Evolutionary conservation across 306 rosid genomes (phyloP), one percentile per base, ranked within the genome.

Genomic region (Dalbergia cultrata): DNA sequence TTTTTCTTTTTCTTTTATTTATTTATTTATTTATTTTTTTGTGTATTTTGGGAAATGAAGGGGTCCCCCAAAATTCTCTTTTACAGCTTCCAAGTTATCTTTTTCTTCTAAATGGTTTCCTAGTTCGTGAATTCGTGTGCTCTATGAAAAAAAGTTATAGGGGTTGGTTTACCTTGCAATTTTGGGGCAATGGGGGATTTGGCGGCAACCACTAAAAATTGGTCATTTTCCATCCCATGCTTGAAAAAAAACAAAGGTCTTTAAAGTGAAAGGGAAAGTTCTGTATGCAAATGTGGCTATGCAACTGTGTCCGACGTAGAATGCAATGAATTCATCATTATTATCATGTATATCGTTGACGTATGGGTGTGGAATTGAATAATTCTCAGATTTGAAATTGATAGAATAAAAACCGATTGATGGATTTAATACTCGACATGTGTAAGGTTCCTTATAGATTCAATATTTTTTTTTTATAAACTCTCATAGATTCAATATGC

Each of bases 231-330:
- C 45, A 76, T 76, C 37, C 47, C 6, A 18, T 73, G 21, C 54
- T 33, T 19, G 1, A 16, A 61, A 63, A 49, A n/a, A 66, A 17
- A 35, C 16, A 47, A 13, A 26, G 8, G 13, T 77, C 58, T 39
- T 67, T 67, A 67, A 54, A 57, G 58, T 26, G 67, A 77, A 50
- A 64, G 72, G 4, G 72, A 76, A 64, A 76, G 22, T 3, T 64
- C 21, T 47, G 11, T 64, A 13, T 47, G 39, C 22, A 75, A 47
- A 75, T 75, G 10, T 61, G 6, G 37, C 11, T 22, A 64, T 64
- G 80, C 54, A 18, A 63, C 50, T 62, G 61, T 76, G 45, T 37
- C 10, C 53, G 41, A 76, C 72, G 61, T 76, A 76, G 64, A 77
- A 19, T 67, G 67, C 43, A 77, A 19, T 34, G 41, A 13, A 47